phyloP scores from a whole-genome alignment of 2,329 filamentous ascomycete species.

The Trichophyton mentagrophytes region DNA sequence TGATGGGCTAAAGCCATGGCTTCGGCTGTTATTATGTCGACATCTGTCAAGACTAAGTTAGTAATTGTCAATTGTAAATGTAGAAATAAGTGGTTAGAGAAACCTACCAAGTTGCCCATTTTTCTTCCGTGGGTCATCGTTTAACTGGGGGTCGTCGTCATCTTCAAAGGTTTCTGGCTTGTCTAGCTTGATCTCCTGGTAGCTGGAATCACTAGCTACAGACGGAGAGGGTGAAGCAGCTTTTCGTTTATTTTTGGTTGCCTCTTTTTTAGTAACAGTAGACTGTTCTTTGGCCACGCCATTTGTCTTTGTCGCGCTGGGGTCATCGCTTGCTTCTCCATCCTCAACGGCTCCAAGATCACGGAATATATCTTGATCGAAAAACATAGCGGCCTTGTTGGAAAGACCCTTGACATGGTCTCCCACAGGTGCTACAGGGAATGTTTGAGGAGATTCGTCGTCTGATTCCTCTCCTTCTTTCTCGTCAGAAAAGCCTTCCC shows the following conservation, averaged over 20 bases:
- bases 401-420: slow-evolving; percentile 49
- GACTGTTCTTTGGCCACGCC: not conserved
- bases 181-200: not conserved
- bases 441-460: slow-evolving; percentile 39
- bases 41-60: slow-evolving; percentile 44
- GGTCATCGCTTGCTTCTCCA: slow-evolving; percentile 29
- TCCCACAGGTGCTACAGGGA: slow-evolving; percentile 8
- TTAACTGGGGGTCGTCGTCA: slow-evolving; percentile 15
- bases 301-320: slow-evolving; percentile 7
- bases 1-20: slow-evolving; percentile 95
- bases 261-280: not conserved
- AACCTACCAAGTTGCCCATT: slow-evolving; percentile 34
- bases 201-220: not conserved
- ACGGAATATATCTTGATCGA: slow-evolving; percentile 89
- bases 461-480: slow-evolving; percentile 48
- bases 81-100: not conserved
- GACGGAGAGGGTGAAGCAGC: not conserved
- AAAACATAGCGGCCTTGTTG: slow-evolving; percentile 75
- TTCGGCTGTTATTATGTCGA: slow-evolving; percentile 98
- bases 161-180: slow-evolving; percentile 5
- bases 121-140: slow-evolving; percentile 28
- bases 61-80: slow-evolving; percentile 13
- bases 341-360: slow-evolving; percentile 54
- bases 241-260: not conserved
- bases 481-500: slow-evolving; percentile 71